These are phyloP conservation scores for Backusella parvicylindrica DNA, from an alignment of 192 early-diverging fungal species.

Conservation along the genomic window DNA sequence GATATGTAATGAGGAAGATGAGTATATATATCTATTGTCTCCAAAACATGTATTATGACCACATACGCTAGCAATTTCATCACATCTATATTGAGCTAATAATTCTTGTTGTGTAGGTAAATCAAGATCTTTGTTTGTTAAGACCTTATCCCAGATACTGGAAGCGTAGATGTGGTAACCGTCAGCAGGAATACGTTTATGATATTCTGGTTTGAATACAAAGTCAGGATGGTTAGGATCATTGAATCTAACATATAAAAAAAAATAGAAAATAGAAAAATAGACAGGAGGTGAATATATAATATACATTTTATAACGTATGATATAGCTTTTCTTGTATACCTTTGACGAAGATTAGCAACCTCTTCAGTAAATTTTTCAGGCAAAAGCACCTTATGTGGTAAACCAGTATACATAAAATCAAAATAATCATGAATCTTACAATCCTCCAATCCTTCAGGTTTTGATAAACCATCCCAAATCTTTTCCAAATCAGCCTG, in stretches of 20 bases:
- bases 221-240: conserved; percentile 66
- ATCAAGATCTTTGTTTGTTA: conserved; percentile 93
- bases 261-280: too few relatives aligned
- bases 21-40: not conserved
- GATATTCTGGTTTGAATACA: conserved; percentile 83
- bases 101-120: conserved; percentile 97
- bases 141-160: conserved; percentile 94
- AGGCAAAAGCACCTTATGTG: conserved; percentile 86
- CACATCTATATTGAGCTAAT: conserved; percentile 97
- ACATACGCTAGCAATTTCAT: conserved; percentile 87
- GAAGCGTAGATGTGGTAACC: conserved; percentile 92
- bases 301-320: not conserved
- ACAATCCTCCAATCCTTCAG: conserved; percentile 74
- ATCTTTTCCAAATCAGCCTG: conserved; percentile 83
- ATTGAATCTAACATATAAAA: too few relatives aligned
- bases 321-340: too few relatives aligned
- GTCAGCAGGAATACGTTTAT: conserved; percentile 92
- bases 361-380: conserved; percentile 81
- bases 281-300: not conserved
- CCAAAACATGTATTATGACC: too few relatives aligned
- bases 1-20: not conserved
- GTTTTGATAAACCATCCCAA: conserved; percentile 89
- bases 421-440: conserved; percentile 88
- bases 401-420: conserved; percentile 81
- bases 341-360: conserved; percentile 61